Percentiles rank a stretch among this genome's conserved stretches.
phyloP scores from a whole-genome alignment of 1,139 yeast species.

The Pichia sp. region DNA sequence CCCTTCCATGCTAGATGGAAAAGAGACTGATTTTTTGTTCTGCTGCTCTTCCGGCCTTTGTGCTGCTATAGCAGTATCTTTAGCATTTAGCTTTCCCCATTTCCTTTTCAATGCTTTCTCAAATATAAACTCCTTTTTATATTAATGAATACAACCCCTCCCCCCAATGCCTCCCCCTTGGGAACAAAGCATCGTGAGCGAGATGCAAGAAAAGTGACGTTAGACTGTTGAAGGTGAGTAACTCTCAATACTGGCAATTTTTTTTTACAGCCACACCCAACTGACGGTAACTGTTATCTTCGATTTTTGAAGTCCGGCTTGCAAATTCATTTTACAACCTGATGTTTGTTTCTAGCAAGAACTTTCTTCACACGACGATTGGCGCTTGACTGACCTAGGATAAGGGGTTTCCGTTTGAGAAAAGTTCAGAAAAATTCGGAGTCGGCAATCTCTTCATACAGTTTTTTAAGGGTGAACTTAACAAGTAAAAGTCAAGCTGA shows the following conservation, averaged over 20 bases:
- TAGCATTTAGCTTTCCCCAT: not conserved
- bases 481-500: not conserved
- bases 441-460: too few relatives aligned
- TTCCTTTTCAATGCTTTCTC: not conserved
- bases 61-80: not conserved
- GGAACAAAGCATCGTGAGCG: not conserved
- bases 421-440: too few relatives aligned
- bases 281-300: too few relatives aligned
- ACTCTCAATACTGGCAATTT: not conserved
- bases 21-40: conserved; percentile 38
- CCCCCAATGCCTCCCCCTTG: not conserved
- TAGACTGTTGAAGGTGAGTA: not conserved
- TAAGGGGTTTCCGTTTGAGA: too few relatives aligned
- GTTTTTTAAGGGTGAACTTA: not conserved
- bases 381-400: too few relatives aligned
- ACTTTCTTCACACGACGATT: too few relatives aligned
- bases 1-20: conserved; percentile 54
- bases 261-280: not conserved
- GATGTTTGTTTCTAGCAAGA: too few relatives aligned
- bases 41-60: not conserved
- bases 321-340: too few relatives aligned
- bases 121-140: not conserved
- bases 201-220: not conserved
- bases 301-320: too few relatives aligned
- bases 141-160: not conserved